phyloP scores from a whole-genome alignment of 371 early-diverging fungal species.

The Sporodiniella umbellata region DNA sequence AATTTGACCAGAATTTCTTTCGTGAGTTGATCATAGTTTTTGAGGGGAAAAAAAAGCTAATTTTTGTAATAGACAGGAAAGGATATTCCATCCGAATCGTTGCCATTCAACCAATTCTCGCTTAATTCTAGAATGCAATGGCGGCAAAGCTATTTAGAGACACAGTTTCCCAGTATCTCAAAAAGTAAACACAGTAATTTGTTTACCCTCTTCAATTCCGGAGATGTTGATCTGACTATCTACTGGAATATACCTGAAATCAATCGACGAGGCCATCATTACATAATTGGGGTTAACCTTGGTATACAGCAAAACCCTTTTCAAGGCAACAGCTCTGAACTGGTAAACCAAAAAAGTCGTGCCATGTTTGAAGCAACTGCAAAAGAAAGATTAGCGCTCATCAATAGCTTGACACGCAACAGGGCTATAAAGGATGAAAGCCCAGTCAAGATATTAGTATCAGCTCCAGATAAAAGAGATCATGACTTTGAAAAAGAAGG shows the following conservation, averaged over 20 bases:
- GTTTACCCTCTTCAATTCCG: slow-evolving; percentile 78
- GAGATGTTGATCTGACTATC: slow-evolving; percentile 84
- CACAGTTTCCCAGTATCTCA: slow-evolving; percentile 65
- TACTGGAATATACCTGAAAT: slow-evolving; percentile 74
- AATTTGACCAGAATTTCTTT: slow-evolving; percentile 41
- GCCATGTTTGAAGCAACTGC: slow-evolving; percentile 70
- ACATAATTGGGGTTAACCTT: slow-evolving; percentile 85
- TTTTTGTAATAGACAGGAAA: slow-evolving; percentile 33
- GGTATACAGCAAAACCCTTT: slow-evolving; percentile 74
- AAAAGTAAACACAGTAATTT: slow-evolving; percentile 36
- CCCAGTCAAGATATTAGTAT: slow-evolving; percentile 61
- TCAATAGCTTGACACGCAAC: slow-evolving; percentile 60
- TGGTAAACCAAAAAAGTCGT: slow-evolving; percentile 16
- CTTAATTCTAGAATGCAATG: slow-evolving; percentile 71
- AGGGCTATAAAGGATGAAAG: slow-evolving; percentile 61
- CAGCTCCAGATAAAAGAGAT: slow-evolving; percentile 28
- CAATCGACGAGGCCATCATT: slow-evolving; percentile 76
- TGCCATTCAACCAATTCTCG: slow-evolving; percentile 63
- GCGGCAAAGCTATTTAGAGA: slow-evolving; percentile 57
- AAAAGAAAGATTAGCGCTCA: slow-evolving; percentile 59
- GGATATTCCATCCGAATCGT: slow-evolving; percentile 41
- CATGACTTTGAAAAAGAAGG: slow-evolving; percentile 52
- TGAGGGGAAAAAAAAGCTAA: too few species aligned
- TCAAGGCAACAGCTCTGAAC: slow-evolving; percentile 24
- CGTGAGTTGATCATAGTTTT: slow-evolving; percentile 28